phyloP scores from a whole-genome alignment of 2,329 filamentous ascomycete species.

The Neophaeococcomyces aloes region DNA sequence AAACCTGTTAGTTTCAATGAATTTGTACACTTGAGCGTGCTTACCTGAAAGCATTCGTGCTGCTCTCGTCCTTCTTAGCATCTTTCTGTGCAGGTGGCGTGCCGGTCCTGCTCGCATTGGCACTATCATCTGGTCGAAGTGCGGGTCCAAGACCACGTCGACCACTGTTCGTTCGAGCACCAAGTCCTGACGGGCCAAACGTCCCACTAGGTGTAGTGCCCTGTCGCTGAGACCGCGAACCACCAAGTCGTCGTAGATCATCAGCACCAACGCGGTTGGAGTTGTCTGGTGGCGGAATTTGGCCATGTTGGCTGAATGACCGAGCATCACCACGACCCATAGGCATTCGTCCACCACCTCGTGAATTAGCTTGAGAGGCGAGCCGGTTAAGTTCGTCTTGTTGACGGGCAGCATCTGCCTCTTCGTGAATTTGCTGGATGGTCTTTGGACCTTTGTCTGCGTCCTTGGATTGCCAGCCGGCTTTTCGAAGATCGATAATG shows the following conservation, averaged over 20 bases:
- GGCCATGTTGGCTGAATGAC: constrained; percentile 65
- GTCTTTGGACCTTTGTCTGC: constrained; percentile 93
- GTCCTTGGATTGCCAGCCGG: constrained; percentile 78
- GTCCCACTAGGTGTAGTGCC: constrained; percentile 44
- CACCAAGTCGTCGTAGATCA: constrained; percentile 70
- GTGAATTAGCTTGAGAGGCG: constrained; percentile 43
- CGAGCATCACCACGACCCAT: constrained; percentile 79
- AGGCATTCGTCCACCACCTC: constrained; percentile 56
- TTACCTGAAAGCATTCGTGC: constrained; percentile 91
- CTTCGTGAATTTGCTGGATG: constrained; percentile 77
- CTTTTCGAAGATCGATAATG: constrained; percentile 69
- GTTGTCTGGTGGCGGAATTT: constrained; percentile 57
- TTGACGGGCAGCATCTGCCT: constrained; percentile 67
- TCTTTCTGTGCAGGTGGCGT: constrained; percentile 64
- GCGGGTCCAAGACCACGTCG: constrained; percentile 65
- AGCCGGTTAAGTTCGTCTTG: constrained; percentile 60
- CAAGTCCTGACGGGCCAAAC: constrained; percentile 76
- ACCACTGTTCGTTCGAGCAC: constrained; percentile 82
- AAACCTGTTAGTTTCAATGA: constrained; percentile 14
- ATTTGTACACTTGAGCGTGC: constrained; percentile 25
- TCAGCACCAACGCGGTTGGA: constrained; percentile 82
- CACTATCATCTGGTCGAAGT: constrained; percentile 68
- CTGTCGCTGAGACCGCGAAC: constrained; percentile 54
- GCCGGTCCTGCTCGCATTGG: constrained; percentile 75
- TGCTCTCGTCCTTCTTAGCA: constrained; percentile 50